Percentiles rank a stretch among this genome's conserved stretches.
Evolutionary conservation across 2,329 filamentous ascomycete species (phyloP).

Genomic region (Cercospora berteroae): DNA sequence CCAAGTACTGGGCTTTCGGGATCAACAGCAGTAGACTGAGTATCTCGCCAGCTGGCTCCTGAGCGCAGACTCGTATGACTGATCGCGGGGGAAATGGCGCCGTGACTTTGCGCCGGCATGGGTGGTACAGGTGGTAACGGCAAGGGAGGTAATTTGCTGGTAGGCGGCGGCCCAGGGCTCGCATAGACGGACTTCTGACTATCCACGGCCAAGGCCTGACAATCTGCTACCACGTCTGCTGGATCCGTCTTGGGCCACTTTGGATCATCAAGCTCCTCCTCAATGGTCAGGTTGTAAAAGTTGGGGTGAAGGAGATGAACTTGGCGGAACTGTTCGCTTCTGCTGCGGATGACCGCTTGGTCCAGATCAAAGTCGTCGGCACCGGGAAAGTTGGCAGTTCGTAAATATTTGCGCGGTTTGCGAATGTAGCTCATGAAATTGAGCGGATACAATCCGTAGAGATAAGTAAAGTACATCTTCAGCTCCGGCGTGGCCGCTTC

Average conservation of each 20-base stretch:
- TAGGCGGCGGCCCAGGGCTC: conserved; percentile 50
- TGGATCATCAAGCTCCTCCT: conserved; percentile 75
- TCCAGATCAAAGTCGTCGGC: conserved; percentile 75
- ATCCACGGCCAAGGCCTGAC: conserved; percentile 64
- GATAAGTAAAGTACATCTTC: conserved; percentile 72
- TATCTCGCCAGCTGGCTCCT: conserved; percentile 53
- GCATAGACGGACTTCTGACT: conserved; percentile 41
- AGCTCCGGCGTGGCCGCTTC: conserved; percentile 65
- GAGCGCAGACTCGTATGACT: conserved; percentile 35
- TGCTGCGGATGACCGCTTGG: conserved; percentile 70
- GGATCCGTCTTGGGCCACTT: conserved; percentile 79
- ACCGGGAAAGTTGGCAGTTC: conserved; percentile 67
- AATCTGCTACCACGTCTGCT: conserved; percentile 75
- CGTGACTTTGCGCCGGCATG: conserved; percentile 25
- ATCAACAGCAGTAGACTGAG: conserved; percentile 51
- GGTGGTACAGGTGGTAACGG: conserved; percentile 40
- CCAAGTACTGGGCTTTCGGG: conserved; percentile 64
- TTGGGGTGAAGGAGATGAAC: conserved; percentile 78
- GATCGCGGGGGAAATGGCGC: conserved; percentile 32
- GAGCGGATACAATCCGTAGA: conserved; percentile 80
- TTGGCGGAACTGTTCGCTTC: conserved; percentile 71
- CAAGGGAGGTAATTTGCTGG: conserved; percentile 46
- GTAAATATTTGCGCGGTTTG: conserved; percentile 75
- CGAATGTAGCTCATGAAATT: conserved; percentile 85
- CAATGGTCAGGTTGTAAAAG: conserved; percentile 75